Evolutionary conservation across 768 basidiomycete species (phyloP), one percentile per base, ranked within the genome.

Genomic region (Tulasnella sp.): DNA sequence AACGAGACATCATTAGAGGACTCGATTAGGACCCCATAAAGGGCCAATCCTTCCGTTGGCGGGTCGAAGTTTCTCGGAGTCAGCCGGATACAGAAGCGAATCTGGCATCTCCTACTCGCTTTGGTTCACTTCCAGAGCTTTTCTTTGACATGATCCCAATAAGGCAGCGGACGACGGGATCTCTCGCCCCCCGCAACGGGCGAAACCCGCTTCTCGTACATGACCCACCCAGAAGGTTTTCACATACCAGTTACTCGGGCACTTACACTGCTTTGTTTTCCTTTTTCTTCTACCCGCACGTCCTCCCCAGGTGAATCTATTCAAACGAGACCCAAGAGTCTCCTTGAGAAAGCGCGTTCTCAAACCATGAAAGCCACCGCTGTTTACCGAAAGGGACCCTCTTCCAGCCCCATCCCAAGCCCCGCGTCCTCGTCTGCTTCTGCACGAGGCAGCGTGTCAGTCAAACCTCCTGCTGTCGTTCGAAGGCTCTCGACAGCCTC

Each of bases 311-410:
- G 39, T 74, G 73, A 74, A 27, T 21, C 73, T 6, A 74, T 36
- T 74, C 21, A 39, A 40, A 38, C 44, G 75, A 87, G 86, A 52
- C 91, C 92, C 31, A 94, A 92, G 85, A 88, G 91, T 21, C 86
- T 95, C 27, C 91, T 95, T 82, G 92, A 94, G 86, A 94, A 93
- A 85, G 91, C 93, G 8, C 90, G 89, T 79, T 87, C 87, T 62
- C 92, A 94, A 82, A 91, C 93, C 16, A 91, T 89, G 38, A 92
- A 90, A 36, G 71, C 78, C 27, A 40, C 78, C 40, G 71, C 71
- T 16, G 52, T 74, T 34, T 79, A 79, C 71, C 71, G 78, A 14
- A 46, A 27, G 62, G 62, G 73, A 31, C 62, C 62, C 73, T 39
- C 73, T 74, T 74, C 31, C 40, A 74, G 27, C 46, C 19, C 73